These are phyloP conservation scores for Prunus dulcis DNA, from an alignment of 306 rosid genomes.

Conservation along the genomic window DNA sequence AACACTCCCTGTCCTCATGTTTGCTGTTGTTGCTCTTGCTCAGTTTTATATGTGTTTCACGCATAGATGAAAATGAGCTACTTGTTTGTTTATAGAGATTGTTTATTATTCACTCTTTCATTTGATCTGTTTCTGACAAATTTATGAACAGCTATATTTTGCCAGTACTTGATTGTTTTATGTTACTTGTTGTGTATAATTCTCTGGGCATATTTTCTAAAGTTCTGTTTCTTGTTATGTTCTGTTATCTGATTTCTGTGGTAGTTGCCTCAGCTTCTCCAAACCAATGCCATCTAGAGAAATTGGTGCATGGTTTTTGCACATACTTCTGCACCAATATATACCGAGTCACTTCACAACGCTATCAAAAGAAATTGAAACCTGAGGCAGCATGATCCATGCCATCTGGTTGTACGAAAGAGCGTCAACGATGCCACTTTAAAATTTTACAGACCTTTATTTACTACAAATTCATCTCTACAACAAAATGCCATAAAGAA, in stretches of 20 bases:
- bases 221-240: neutral
- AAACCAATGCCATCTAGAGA: neutral
- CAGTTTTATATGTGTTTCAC: too few species aligned
- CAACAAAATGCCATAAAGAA: slow-evolving; percentile 19
- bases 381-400: neutral
- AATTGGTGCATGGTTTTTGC: too few species aligned
- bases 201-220: neutral
- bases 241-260: neutral
- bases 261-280: too few species aligned
- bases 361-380: neutral
- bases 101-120: neutral
- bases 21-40: neutral
- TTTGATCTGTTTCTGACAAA: neutral
- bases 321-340: neutral
- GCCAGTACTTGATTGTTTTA: neutral
- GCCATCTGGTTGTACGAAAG: neutral
- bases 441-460: slow-evolving; percentile 10
- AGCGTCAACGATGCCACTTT: neutral
- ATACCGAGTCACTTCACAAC: too few species aligned
- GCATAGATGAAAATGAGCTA: too few species aligned
- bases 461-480: slow-evolving; percentile 24
- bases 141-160: neutral
- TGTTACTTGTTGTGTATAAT: neutral
- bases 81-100: neutral
- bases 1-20: neutral